Percentiles rank a stretch among this genome's conserved stretches.
Evolutionary conservation across 768 basidiomycete genomes (phyloP).

Genomic region (Kwoniella sp.): DNA sequence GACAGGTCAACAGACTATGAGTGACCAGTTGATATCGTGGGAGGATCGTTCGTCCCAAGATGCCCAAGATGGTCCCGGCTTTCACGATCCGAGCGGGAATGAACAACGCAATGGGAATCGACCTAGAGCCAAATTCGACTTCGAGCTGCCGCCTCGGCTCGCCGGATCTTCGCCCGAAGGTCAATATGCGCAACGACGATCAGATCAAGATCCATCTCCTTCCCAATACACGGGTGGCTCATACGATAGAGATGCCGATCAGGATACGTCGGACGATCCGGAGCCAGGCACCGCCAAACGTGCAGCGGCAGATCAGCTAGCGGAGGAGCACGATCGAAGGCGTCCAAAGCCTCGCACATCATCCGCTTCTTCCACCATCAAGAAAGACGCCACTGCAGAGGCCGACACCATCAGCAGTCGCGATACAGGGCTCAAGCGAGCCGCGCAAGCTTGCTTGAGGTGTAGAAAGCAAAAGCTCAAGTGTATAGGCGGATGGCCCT

Average conservation of each 20-base stretch:
- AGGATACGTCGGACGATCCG: background rate
- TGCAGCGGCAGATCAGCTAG: background rate
- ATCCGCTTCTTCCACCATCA: background rate
- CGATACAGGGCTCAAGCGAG: conserved; percentile 13
- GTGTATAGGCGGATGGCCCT: conserved; percentile 41
- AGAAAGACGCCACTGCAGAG: background rate
- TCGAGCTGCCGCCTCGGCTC: background rate
- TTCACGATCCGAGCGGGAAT: background rate
- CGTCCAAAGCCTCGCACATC: conserved; percentile 1
- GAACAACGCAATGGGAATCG: background rate
- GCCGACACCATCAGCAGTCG: background rate
- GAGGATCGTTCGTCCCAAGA: background rate
- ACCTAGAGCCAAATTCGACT: background rate
- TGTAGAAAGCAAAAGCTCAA: conserved; percentile 39
- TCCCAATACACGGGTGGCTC: no score
- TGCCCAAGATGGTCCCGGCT: background rate
- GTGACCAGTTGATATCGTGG: background rate
- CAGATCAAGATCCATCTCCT: no score
- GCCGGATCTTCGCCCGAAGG: background rate
- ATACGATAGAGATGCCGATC: background rate
- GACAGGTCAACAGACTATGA: no score
- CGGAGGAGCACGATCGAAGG: conserved; percentile 4
- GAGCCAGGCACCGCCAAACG: background rate
- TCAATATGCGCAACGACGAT: background rate
- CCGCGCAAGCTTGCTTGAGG: conserved; percentile 38